phyloP scores from a whole-genome alignment of 805 yeast species.

The Kazachstania psychrophila region DNA sequence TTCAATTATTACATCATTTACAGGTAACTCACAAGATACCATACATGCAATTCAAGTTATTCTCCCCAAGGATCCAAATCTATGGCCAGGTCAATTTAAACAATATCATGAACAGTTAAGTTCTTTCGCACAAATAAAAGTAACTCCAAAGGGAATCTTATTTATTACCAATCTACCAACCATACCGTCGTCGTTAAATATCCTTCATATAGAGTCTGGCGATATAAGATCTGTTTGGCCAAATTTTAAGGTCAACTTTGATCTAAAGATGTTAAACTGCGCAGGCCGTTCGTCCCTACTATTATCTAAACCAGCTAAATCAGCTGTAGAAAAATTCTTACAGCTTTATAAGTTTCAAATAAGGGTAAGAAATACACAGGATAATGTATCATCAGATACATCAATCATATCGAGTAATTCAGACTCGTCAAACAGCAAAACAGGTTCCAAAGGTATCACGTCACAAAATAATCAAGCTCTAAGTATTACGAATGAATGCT shows the following conservation, averaged over 20 bases:
- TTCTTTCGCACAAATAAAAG: conserved; percentile 57
- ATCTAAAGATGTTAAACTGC: conserved; percentile 69
- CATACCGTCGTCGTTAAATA: conserved; percentile 62
- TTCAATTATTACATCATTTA: conserved; percentile 69
- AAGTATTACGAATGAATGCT: conserved; percentile 2
- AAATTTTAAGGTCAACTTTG: conserved; percentile 61
- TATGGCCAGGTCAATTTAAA: conserved; percentile 39
- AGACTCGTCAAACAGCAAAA: neutral
- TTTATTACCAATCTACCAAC: conserved; percentile 78
- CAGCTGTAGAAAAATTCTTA: conserved; percentile 74
- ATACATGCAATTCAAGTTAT: conserved; percentile 53
- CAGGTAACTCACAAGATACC: conserved; percentile 66
- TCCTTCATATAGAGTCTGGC: conserved; percentile 63
- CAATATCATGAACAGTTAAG: conserved; percentile 58
- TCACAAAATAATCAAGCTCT: neutral
- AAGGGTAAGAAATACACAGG: neutral
- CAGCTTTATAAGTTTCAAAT: conserved; percentile 57
- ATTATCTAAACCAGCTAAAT: conserved; percentile 61
- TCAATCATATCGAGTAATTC: neutral
- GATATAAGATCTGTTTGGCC: conserved; percentile 42
- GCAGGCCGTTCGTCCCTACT: conserved; percentile 77
- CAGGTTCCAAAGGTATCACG: neutral
- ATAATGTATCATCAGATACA: neutral
- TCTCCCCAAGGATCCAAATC: conserved; percentile 32
- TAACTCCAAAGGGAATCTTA: conserved; percentile 48